Conservation (phyloP, 257 asterid genomes). For the Avicennia marina region DNA sequence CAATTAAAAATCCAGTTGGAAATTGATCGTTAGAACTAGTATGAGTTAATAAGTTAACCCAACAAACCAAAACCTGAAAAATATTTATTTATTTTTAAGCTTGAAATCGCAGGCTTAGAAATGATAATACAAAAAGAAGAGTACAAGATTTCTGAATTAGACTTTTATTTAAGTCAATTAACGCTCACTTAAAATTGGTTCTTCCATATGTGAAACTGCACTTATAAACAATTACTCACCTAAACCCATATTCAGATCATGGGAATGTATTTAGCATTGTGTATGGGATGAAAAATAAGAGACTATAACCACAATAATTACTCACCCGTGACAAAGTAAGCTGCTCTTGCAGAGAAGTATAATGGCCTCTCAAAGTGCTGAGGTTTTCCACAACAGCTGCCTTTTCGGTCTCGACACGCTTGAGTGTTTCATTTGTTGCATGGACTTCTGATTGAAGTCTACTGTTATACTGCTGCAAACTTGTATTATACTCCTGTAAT, state of each 20-base stretch:
- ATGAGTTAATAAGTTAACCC: no score
- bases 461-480: constrained; percentile 82
- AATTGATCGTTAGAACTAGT: no score
- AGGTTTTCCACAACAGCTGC: constrained; percentile 72
- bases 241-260: neutral
- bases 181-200: no score
- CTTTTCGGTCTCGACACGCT: constrained; percentile 82
- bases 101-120: no score
- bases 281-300: constrained; percentile 6
- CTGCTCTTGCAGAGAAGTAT: constrained; percentile 81
- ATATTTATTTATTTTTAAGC: no score
- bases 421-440: constrained; percentile 52
- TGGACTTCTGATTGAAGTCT: constrained; percentile 83
- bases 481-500: constrained; percentile 78
- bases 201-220: no score
- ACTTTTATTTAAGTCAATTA: no score
- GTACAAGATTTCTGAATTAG: no score
- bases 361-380: constrained; percentile 80
- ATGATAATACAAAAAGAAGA: no score
- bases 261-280: neutral
- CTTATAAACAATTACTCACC: no score
- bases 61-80: no score
- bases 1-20: no score
- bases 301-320: neutral
- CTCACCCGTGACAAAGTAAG: constrained; percentile 68